A percentile compares a stretch with the other conserved stretches of the same genome.
phyloP scores from a whole-genome alignment of 495 filamentous ascomycete species.

The Penicillium longicatenatum region DNA sequence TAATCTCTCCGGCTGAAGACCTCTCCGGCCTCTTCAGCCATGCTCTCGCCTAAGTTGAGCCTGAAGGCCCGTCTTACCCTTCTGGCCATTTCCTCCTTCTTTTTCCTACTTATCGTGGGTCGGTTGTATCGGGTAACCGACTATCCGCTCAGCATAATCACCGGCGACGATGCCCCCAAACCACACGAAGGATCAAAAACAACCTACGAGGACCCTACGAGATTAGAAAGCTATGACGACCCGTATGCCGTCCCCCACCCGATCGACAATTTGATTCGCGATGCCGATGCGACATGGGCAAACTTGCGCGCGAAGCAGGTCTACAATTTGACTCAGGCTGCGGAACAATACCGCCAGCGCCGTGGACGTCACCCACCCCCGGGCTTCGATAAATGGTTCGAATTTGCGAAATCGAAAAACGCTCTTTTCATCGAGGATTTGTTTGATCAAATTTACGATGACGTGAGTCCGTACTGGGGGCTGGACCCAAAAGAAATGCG shows the following conservation, averaged over 20 bases:
- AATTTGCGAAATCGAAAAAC: not conserved
- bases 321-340: not conserved
- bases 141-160: not conserved
- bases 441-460: conserved; percentile 1
- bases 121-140: not conserved
- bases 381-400: not conserved
- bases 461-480: not conserved
- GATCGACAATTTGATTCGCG: not conserved
- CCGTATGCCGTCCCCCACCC: not conserved
- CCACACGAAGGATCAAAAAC: not conserved
- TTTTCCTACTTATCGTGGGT: not conserved
- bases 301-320: not conserved
- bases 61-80: not conserved
- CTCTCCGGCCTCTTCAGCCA: not conserved
- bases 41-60: not conserved
- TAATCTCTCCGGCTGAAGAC: not conserved
- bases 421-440: not conserved
- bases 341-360: not conserved
- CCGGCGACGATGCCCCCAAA: not conserved
- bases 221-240: not conserved
- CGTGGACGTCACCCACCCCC: not conserved
- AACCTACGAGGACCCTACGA: not conserved
- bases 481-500: not conserved
- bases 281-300: not conserved
- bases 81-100: not conserved